These are phyloP conservation scores for Epithele typhae DNA, from an alignment of 768 basidiomycete genomes.

Conservation along the genomic window DNA sequence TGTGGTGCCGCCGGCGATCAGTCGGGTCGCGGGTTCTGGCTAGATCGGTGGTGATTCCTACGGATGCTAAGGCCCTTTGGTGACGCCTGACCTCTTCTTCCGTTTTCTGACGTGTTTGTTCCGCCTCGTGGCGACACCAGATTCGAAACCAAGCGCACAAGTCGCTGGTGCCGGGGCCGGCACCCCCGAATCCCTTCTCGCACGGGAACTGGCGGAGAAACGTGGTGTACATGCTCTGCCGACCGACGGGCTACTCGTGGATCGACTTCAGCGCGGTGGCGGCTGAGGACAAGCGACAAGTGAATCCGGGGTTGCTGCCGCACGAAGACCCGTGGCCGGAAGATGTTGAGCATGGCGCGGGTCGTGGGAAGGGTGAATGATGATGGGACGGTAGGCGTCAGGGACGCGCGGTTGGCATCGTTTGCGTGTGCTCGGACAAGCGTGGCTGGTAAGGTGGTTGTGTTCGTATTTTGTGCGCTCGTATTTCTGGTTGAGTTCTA, in stretches of 20 bases:
- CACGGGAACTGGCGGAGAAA: slow-evolving; percentile 76
- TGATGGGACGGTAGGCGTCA: too few species aligned
- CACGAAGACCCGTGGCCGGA: slow-evolving; percentile 24
- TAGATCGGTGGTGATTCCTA: too few species aligned
- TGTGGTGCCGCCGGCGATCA: background rate
- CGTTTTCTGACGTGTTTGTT: too few species aligned
- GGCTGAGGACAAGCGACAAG: slow-evolving; percentile 66
- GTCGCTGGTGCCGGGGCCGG: slow-evolving; percentile 53
- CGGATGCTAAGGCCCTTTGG: too few species aligned
- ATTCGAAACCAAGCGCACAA: slow-evolving; percentile 86
- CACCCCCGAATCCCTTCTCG: slow-evolving; percentile 85
- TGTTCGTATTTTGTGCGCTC: too few species aligned
- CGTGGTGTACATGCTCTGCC: slow-evolving; percentile 69
- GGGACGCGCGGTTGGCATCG: too few species aligned
- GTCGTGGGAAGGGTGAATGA: slow-evolving; percentile 15
- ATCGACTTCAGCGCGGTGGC: slow-evolving; percentile 55
- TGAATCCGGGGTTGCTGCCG: slow-evolving; percentile 62
- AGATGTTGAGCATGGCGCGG: slow-evolving; percentile 17
- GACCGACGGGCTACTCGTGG: slow-evolving; percentile 81
- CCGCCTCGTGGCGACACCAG: too few species aligned
- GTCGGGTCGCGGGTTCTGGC: background rate
- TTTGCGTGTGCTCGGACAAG: too few species aligned
- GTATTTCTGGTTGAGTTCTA: too few species aligned
- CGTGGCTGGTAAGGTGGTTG: too few species aligned
- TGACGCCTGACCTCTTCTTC: background rate